Evolutionary conservation across 192 early-diverging fungal species (phyloP), one percentile per base, ranked within the genome.

Genomic region (Kappamyces sp.): DNA sequence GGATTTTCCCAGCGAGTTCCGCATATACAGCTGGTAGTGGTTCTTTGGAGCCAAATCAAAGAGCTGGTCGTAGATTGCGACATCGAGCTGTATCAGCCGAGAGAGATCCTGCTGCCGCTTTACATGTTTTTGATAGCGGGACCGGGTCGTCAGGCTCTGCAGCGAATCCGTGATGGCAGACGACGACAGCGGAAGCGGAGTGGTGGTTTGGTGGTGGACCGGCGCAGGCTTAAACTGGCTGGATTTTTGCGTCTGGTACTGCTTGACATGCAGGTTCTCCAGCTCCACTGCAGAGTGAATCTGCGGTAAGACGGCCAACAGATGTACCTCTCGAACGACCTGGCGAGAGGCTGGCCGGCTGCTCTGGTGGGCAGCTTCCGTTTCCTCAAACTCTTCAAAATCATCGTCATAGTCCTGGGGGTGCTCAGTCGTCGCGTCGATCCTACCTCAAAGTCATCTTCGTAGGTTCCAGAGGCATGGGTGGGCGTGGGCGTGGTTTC

Each of bases 1-100:
- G 5, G 8, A 23, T 36, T 7, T 43, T 36, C 13, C 13, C 33
- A 75, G 75, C 47, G 60, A 81, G 38, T 65, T 71, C 7, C 79
- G 70, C 48, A 81, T 76, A 49, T 81, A 81, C 23, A 76, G 66
- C 39, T 76, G 71, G 64, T 81, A 81, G 43, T 76, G 71, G 49
- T 74, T 81, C 64, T 78, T 43, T 3, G 79, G 79, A 12, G 63
- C 13, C 47, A 73, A 52, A 44, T 81, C 73, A 62, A 78, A 72
- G 7, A 78, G 23, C 23, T 23, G 23, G 44, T 73, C 68, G 62
- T 68, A 76, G 5, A 51, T 55, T 33, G 61, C 65, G 10, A 81
- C 61, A 55, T 81, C 79, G 3, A 81, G 60, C 5, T 66, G 51
- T 37, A 81, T 65, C 34, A 81, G 42, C 4, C 62, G 65, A 31